These are phyloP conservation scores for Linum usitatissimum DNA, from an alignment of 345 rosid species.

Conservation along the genomic window DNA sequence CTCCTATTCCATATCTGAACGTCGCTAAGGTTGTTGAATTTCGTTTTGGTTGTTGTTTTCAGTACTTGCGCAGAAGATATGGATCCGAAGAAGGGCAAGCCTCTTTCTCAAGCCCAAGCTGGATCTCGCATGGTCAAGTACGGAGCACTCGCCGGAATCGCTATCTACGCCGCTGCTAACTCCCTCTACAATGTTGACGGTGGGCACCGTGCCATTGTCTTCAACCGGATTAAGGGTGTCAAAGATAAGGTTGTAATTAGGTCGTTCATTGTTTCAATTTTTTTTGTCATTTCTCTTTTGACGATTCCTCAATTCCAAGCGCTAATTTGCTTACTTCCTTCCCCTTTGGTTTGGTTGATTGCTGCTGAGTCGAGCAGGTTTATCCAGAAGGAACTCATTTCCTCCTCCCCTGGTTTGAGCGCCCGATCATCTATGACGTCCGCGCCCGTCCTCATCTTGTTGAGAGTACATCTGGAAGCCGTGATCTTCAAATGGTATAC, in stretches of 20 bases:
- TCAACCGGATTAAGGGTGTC: constrained; percentile 48
- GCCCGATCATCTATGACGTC: constrained; percentile 79
- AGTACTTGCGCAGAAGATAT: neutral
- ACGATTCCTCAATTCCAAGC: neutral
- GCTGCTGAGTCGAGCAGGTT: constrained; percentile 34
- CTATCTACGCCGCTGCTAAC: constrained; percentile 51
- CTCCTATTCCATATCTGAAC: neutral
- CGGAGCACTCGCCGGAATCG: constrained; percentile 59
- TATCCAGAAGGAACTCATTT: constrained; percentile 93
- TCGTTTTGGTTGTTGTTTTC: neutral
- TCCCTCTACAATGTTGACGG: constrained; percentile 74
- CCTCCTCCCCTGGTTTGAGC: constrained; percentile 86
- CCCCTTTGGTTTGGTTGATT: neutral
- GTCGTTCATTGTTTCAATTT: no score
- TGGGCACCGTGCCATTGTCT: constrained; percentile 61
- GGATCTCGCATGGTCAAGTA: constrained; percentile 49
- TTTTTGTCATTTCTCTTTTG: neutral
- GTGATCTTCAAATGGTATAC: constrained; percentile 16
- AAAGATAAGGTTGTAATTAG: constrained; percentile 42
- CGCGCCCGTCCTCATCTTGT: constrained; percentile 10
- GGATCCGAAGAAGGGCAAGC: neutral
- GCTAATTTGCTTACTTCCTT: neutral
- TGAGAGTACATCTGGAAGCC: constrained; percentile 12
- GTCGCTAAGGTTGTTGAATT: neutral
- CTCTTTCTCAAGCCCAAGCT: neutral